A percentile compares a stretch with the other conserved stretches of the same genome.
These are phyloP conservation scores for Thymus mandschuricus DNA, from an alignment of 257 asterid genomes.

Conservation along the genomic window DNA sequence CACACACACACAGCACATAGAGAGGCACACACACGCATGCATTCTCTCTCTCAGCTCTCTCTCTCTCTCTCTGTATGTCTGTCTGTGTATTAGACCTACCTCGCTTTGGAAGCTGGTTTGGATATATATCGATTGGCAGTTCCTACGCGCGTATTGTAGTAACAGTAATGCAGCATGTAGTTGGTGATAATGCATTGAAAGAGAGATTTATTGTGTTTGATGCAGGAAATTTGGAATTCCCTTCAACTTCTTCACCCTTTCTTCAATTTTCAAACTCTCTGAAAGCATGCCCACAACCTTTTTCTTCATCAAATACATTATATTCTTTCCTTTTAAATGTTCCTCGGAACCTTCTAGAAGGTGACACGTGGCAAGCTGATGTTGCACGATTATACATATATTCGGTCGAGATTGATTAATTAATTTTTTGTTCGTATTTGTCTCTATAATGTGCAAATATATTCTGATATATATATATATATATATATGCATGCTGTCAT, in stretches of 20 bases:
- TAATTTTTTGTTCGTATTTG: too few species aligned
- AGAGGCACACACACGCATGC: background rate
- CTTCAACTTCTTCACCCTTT: background rate
- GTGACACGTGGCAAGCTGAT: background rate
- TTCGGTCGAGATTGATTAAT: too few species aligned
- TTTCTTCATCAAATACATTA: background rate
- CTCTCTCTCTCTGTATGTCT: too few species aligned
- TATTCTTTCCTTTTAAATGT: background rate
- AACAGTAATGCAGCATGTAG: background rate
- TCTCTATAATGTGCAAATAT: too few species aligned
- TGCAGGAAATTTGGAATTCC: background rate
- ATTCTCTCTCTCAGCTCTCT: too few species aligned
- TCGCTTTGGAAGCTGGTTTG: background rate
- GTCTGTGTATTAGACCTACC: too few species aligned
- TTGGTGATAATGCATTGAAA: background rate
- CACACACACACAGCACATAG: constrained; percentile 3
- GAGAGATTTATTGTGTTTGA: background rate
- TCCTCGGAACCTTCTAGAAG: background rate
- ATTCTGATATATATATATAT: too few species aligned
- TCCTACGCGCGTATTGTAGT: background rate
- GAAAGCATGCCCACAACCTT: background rate
- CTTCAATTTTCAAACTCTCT: background rate
- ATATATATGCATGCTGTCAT: too few species aligned
- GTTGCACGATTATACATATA: too few species aligned
- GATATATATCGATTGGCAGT: background rate